Base-by-base conservation (phyloP, 306 rosid genomes). In the Vigna unguiculata region DNA sequence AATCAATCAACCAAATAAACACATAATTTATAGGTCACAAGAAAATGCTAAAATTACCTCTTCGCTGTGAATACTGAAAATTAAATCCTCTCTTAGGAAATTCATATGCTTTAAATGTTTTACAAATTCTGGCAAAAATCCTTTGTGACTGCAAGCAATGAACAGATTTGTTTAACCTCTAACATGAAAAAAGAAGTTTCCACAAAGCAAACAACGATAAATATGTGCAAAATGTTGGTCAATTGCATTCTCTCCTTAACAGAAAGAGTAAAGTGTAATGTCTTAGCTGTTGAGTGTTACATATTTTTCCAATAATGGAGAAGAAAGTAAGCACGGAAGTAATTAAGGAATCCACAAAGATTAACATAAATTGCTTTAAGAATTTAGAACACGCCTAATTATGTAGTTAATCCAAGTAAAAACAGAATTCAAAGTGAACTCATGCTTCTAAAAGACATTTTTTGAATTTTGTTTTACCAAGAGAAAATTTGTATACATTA, bases 11-110 rank as follows among this genome's bases (percentile, higher is more conserved):
- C 45, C 12, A 40, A 40, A 41, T 45, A 76, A 78, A 20, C 57
- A 59, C 46, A 19, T 30, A 17, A 65, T 28, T 53, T 57, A 24
- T 24, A 49, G 45, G 77, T 61, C 62, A 74, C 15, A 69, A 55
- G 45, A 22, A 82, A 67, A 76, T 52, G 53, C 28, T 62, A 70
- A 77, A 53, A 66, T 40, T 84, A 94, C 98, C 97, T 90, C 91
- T 88, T 92, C 93, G 82, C 98, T 92, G 73, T 92, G 98, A 53
- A 75, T 88, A 79, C 95, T 95, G 84, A 84, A 90, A 77, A 95
- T 51, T 85, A 95, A 80, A 86, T 95, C 98, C 87, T 95, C 98
- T 78, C 97, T 86, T 32, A 92, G 79, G 75, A 92, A 92, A 86
- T 84, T 85, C 85, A 85, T 90, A 78, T 88, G 93, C 90, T 95